Evolutionary conservation across 306 rosid species (phyloP), one percentile per base, ranked within the genome.

Genomic region (Pyrus bretschneideri): DNA sequence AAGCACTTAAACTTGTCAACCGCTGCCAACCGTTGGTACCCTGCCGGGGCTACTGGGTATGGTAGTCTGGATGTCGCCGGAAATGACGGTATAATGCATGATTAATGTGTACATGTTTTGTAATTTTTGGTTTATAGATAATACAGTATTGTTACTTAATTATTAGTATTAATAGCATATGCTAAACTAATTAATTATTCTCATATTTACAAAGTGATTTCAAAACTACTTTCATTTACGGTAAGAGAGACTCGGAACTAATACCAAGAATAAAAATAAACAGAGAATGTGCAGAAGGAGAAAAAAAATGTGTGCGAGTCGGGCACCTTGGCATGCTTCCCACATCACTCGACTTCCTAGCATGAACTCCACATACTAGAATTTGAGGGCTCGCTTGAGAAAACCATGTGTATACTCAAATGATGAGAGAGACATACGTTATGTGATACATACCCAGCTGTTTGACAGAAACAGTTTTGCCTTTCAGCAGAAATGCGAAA

Each of bases 31-130:
- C 61, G 38, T 23, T 85, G 89, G 86, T 18, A 18, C 5, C 17
- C 82, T 6, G 89, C 86, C 17, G 82, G 84, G 17, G 89, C 89
- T 4, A 85, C 86, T 52, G 74, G 86, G 89, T 85, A 82, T 23
- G 25, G 0, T 23, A 23, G 25, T 73, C 81, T 73, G 14, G 46
- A 82, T 38, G 89, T 85, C 17, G 77, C 77, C 9, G 85, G 86
- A 58, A 82, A 85, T 42, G 82, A 70, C 27, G 89, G 89, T 82
- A 73, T 38, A 29, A 2, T 25, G 51, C 76, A 45, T 21, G 23
- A 42, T 10, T 64, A 42, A 62, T 25, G 9, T 46, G 2, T 44
- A 1, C 67, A 74, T 5, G 9, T 18, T 27, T 46, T 18, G 27
- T 58, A 58, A 22, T 49, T 58, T 1, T 58, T 58, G 63, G 8